phyloP scores from a whole-genome alignment of 345 rosid genomes.

The Mercurialis annua region DNA sequence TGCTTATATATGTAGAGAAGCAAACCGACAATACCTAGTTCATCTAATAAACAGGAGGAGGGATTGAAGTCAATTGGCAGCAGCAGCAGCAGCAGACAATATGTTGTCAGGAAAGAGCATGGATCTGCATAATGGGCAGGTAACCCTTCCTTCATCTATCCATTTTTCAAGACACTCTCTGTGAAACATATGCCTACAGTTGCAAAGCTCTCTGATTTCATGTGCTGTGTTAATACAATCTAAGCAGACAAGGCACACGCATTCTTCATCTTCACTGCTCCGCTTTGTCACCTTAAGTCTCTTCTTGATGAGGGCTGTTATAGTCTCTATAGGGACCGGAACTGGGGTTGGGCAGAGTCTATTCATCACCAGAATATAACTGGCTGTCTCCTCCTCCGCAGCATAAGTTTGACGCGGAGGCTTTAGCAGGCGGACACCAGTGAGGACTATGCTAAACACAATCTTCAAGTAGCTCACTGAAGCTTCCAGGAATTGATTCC shows the following conservation, averaged over 20 bases:
- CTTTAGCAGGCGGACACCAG: constrained; percentile 32
- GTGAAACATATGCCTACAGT: constrained; percentile 47
- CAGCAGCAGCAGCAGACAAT: not conserved
- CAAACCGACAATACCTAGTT: too few relatives aligned
- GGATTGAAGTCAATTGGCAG: not conserved
- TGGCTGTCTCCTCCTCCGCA: constrained; percentile 1
- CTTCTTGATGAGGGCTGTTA: constrained; percentile 33
- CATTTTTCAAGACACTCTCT: constrained; percentile 42
- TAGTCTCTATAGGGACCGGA: constrained; percentile 27
- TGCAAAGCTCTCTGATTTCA: constrained; percentile 37
- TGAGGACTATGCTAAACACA: constrained; percentile 12
- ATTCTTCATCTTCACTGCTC: constrained; percentile 13
- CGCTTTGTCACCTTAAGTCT: constrained; percentile 29
- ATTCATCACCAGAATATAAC: constrained; percentile 29
- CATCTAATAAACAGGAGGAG: too few relatives aligned
- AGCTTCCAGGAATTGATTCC: constrained; percentile 18
- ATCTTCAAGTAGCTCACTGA: constrained; percentile 18
- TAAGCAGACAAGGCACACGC: constrained; percentile 42
- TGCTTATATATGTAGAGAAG: too few relatives aligned
- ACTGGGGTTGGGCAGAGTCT: constrained; percentile 21
- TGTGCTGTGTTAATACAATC: constrained; percentile 24
- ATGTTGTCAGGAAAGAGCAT: constrained; percentile 28
- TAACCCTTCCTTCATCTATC: constrained; percentile 41
- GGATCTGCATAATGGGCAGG: constrained; percentile 50
- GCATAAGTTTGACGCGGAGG: not conserved